Percentiles rank a stretch among this genome's conserved stretches.
These are phyloP conservation scores for Ophiocordyceps camponoti-rufipedis DNA, from an alignment of 2,329 filamentous ascomycete genomes.

Conservation along the genomic window DNA sequence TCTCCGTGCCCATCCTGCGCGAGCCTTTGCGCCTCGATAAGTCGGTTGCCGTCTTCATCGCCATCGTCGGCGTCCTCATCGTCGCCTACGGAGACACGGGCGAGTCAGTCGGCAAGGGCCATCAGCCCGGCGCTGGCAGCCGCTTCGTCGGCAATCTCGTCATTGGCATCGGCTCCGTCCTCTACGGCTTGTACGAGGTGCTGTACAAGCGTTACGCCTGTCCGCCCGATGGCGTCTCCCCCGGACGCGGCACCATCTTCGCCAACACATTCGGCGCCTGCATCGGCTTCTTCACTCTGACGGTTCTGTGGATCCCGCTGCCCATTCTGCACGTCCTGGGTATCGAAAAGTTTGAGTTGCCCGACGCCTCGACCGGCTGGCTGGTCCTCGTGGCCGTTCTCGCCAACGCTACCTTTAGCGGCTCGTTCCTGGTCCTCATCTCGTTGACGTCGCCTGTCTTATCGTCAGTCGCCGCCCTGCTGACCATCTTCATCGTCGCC, in stretches of 20 bases:
- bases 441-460: conserved; percentile 83
- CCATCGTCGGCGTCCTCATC: conserved; percentile 79
- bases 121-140: conserved; percentile 28
- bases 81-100: conserved; percentile 78
- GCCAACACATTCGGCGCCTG: conserved; percentile 81
- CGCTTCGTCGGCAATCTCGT: conserved; percentile 74
- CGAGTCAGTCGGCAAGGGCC: conserved; percentile 1
- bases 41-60: conserved; percentile 67
- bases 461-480: conserved; percentile 74
- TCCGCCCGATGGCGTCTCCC: conserved; percentile 71
- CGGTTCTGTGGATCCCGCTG: conserved; percentile 80
- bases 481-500: conserved; percentile 95
- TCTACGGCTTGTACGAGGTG: conserved; percentile 96
- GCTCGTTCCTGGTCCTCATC: conserved; percentile 83
- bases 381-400: conserved; percentile 66
- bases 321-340: conserved; percentile 66
- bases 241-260: conserved; percentile 86
- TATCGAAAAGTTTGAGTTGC: conserved; percentile 68
- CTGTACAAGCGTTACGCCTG: conserved; percentile 89
- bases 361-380: conserved; percentile 57
- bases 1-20: conserved; percentile 75
- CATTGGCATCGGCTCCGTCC: conserved; percentile 75
- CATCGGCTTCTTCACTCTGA: conserved; percentile 72
- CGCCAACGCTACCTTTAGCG: conserved; percentile 82
- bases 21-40: conserved; percentile 77